Conservation (phyloP, 441 rosid genomes). For the Breynia disticha region DNA sequence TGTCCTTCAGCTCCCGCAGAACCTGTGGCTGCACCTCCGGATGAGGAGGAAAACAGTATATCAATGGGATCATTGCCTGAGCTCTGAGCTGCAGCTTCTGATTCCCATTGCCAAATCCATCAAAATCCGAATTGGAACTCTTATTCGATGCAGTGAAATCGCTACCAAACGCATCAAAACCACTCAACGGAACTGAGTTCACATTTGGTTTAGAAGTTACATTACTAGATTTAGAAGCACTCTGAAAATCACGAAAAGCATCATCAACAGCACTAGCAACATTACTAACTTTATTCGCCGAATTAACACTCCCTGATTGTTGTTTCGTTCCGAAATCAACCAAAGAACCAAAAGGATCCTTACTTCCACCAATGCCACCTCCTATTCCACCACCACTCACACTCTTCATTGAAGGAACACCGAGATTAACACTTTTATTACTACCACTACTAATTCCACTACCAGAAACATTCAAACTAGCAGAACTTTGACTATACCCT, state of each 20-base stretch:
- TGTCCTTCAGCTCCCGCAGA: constrained; percentile 34
- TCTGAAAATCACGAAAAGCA: constrained; percentile 57
- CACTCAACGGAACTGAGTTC: constrained; percentile 32
- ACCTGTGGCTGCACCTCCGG: constrained; percentile 30
- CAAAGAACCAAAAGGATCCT: constrained; percentile 79
- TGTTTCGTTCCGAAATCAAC: constrained; percentile 55
- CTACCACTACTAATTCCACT: constrained; percentile 9
- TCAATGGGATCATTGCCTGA: constrained; percentile 48
- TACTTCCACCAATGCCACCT: constrained; percentile 34
- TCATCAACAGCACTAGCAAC: constrained; percentile 19
- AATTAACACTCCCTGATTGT: constrained; percentile 35
- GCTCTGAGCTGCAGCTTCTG: constrained; percentile 28
- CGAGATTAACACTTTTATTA: constrained; percentile 40
- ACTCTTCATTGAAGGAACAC: constrained; percentile 54
- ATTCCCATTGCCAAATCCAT: constrained; percentile 46
- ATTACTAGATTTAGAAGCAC: constrained; percentile 29
- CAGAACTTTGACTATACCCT: constrained; percentile 28
- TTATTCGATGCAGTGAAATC: constrained; percentile 29
- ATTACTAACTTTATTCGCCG: constrained; percentile 37
- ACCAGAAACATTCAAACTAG: constrained; percentile 28
- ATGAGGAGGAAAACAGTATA: constrained; percentile 42
- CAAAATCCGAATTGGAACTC: constrained; percentile 24
- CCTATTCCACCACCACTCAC: constrained; percentile 37
- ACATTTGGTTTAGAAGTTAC: constrained; percentile 32
- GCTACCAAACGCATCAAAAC: constrained; percentile 26